Percentiles rank a stretch among this genome's conserved stretches.
Conservation (phyloP, 441 rosid species). For the Adansonia rubrostipa region DNA sequence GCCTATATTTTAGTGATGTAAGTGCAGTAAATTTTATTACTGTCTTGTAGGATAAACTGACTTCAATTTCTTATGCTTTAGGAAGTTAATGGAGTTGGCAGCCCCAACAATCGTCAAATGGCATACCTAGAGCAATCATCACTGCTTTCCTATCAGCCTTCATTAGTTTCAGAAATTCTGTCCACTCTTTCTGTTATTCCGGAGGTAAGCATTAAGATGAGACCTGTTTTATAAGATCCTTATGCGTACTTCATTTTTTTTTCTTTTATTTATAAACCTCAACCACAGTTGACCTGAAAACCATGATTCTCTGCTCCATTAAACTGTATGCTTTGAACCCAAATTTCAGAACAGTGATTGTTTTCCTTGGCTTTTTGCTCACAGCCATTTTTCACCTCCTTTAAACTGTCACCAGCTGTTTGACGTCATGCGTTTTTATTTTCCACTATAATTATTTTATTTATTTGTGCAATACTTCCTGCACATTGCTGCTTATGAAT, state of each 20-base stretch:
- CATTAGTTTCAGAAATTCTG: constrained; percentile 67
- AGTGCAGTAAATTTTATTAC: constrained; percentile 8
- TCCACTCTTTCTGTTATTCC: constrained; percentile 72
- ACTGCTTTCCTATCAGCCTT: constrained; percentile 48
- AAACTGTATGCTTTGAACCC: constrained; percentile 15
- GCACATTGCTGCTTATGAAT: constrained; percentile 11
- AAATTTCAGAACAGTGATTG: neutral
- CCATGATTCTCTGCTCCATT: neutral
- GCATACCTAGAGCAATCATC: constrained; percentile 45
- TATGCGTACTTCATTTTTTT: neutral
- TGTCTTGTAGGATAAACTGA: constrained; percentile 14
- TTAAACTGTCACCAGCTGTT: constrained; percentile 17
- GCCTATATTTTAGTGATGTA: neutral
- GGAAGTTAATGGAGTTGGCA: constrained; percentile 46
- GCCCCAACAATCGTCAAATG: constrained; percentile 37
- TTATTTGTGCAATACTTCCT: neutral
- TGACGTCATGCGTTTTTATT: neutral
- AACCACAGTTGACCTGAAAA: neutral
- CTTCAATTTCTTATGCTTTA: constrained; percentile 33
- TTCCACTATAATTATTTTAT: neutral
- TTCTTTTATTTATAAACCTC: neutral
- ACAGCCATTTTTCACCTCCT: neutral
- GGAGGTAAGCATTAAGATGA: constrained; percentile 55
- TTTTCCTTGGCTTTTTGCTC: neutral
- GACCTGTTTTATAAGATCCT: constrained; percentile 7